Base-by-base conservation (phyloP, 345 rosid species). In the Raphanus raphanistrum region DNA sequence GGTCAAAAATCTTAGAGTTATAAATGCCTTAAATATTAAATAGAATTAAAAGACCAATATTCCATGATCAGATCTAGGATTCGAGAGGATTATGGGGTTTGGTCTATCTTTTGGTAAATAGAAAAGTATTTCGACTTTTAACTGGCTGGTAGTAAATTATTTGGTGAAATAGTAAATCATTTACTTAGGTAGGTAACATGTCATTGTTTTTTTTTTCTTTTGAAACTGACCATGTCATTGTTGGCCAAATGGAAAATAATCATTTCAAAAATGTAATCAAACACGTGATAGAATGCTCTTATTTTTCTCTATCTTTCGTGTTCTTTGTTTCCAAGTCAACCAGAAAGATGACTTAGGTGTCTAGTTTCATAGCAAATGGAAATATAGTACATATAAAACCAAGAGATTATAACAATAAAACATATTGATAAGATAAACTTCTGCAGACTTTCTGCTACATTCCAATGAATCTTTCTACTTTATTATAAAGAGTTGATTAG, bases 281-380 rank as follows among this genome's bases (percentile, higher is more conserved):
- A 70, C 75, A 76, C 75, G 65, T 76, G 75, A 70, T 64, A 35
- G 26, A 63, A 76, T 63, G 38, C 59, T 36, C 15, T 77, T 54
- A 63, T 35, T 35, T 13, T 71, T 9, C 17, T 41, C 25, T 15
- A 28, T n/a, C 9, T 16, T 77, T 63, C 0, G 10, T 27, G 63
- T 77, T 63, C 28, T 64, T 54, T 68, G 35, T 76, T 48, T 48
- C 38, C 31, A 58, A 72, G 77, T 71, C 71, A 70, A 52, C 66
- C 12, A 70, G 57, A 76, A 28, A 35, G 41, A 64, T 27, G 25
- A 63, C 33, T 50, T 52, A 4, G 52, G 57, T 61, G 31, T 68
- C 38, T 29, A 68, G 5, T 76, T 50, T 43, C 38, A 74, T 5
- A 50, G 28, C 29, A 75, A 29, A 48, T 13, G 6, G 6, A 4